Base-by-base conservation (phyloP, 1,139 yeast species). In the Eremothecium gossypii region DNA sequence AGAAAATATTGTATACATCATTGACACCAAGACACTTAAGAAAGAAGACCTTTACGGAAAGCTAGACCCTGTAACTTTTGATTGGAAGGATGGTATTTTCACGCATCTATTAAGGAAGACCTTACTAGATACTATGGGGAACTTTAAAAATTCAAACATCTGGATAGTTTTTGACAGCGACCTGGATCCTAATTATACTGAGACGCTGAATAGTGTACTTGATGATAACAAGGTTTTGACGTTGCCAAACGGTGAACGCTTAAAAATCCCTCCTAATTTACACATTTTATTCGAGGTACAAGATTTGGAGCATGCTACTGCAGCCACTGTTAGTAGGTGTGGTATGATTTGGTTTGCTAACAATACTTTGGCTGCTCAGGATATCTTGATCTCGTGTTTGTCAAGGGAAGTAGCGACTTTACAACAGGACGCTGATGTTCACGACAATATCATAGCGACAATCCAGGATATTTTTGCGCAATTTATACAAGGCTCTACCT, bases 131-230 rank as follows among this genome's bases (percentile, higher is more conserved):
- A 54, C 74, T 8, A 65, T 83, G 36, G 86, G 85, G 1, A 86
- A 80, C 50, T 59, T 63, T 17, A 54, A 64, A 3, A 77, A 74
- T 46, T n/a, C 41, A 9, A 64, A 72, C 1, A 72, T 78, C 13
- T 87, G 96, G 95, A 73, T 91, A 47, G 72, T 89, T 0, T 84
- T 91, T 58, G 96, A 89, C 63, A 95, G 97, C 36, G 96, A 86
- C 52, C 76, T 91, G 34, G 97, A 91, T 57, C 97, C 98, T 0
- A 79, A 76, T 41, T 91, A 96, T 95, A 87, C 87, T 1, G 98
- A 91, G 54, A 83, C 83, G 47, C 67, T 91, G 50, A 91, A 91
- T 61, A 82, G 95, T 66, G 93, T 87, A 9, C 68, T 91, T 28
- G 98, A 91, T 63, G 97, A 91, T 53, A 91, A 87, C 59, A 78